Percentiles rank a stretch among this genome's conserved stretches.
Conservation (phyloP, 345 rosid genomes). For the Streptanthus diversifolius region DNA sequence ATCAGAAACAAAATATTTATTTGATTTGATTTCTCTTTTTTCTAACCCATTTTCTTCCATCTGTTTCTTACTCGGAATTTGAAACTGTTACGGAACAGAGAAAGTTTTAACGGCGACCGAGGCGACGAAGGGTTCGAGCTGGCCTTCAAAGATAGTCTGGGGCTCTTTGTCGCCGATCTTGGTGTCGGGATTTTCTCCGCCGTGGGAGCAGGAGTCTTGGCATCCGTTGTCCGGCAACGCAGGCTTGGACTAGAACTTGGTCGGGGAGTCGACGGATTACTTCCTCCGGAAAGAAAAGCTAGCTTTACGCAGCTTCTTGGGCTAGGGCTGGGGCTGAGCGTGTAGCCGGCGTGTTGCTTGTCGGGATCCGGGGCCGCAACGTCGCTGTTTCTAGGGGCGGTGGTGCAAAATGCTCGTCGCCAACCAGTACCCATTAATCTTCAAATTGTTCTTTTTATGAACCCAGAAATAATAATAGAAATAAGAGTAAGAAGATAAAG, state of each 20-base stretch:
- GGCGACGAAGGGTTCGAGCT: constrained; percentile 67
- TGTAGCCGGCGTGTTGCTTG: constrained; percentile 33
- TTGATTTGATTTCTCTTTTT: neutral
- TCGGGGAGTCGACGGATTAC: constrained; percentile 73
- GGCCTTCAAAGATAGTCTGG: constrained; percentile 15
- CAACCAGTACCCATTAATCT: constrained; percentile 79
- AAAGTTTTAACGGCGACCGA: constrained; percentile 68
- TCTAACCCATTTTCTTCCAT: neutral
- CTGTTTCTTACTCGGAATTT: constrained; percentile 61
- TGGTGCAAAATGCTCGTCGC: constrained; percentile 95
- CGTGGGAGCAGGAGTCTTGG: constrained; percentile 8
- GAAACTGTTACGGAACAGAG: constrained; percentile 75
- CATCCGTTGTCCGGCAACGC: constrained; percentile 46
- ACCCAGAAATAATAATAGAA: neutral
- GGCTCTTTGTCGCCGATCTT: constrained; percentile 30
- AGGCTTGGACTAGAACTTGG: constrained; percentile 41
- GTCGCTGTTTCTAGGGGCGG: constrained; percentile 60
- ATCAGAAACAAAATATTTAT: neutral
- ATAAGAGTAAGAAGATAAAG: constrained; percentile 1
- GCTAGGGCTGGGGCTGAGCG: constrained; percentile 37
- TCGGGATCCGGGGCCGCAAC: constrained; percentile 34
- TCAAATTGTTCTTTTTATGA: neutral
- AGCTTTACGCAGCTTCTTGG: constrained; percentile 58
- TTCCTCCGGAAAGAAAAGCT: constrained; percentile 49
- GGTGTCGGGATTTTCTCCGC: constrained; percentile 35